Conservation (phyloP, 768 basidiomycete genomes). For the Pisolithus sp. region DNA sequence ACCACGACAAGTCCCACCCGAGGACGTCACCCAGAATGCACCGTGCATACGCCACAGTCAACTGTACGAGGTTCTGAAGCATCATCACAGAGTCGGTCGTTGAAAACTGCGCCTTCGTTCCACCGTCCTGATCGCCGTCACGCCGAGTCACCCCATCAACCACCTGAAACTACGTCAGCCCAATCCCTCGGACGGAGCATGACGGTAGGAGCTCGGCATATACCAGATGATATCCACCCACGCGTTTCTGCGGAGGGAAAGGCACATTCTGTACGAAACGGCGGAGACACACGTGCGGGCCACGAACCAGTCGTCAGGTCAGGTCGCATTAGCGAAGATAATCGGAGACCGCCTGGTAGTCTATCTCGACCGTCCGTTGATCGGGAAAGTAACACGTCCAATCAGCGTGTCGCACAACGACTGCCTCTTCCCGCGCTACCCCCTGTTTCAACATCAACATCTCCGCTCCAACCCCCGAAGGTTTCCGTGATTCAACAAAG, state of each 20-base stretch:
- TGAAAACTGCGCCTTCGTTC: conserved; percentile 58
- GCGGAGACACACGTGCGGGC: conserved; percentile 7
- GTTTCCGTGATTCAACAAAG: conserved; percentile 51
- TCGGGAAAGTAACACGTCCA: conserved; percentile 17
- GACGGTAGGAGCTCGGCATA: conserved; percentile 25
- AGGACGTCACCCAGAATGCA: conserved; percentile 10
- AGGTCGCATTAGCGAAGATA: conserved; percentile 23
- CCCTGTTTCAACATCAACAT: conserved; percentile 11
- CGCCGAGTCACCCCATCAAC: conserved; percentile 30
- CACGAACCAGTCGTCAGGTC: conserved; percentile 15
- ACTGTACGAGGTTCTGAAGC: conserved; percentile 14
- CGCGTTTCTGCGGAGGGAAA: conserved; percentile 1
- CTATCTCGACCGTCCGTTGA: conserved; percentile 19
- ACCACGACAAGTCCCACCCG: conserved; percentile 20
- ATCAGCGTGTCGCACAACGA: conserved; percentile 21
- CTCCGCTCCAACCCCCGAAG: conserved; percentile 22
- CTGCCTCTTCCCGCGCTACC: conserved; percentile 35
- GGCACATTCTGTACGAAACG: conserved; percentile 8
- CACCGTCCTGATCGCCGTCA: conserved; percentile 39
- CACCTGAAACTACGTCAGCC: conserved; percentile 23
- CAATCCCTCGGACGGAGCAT: conserved; percentile 31
- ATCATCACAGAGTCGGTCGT: conserved; percentile 17
- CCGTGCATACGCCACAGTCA: conserved; percentile 14
- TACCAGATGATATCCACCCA: background rate
- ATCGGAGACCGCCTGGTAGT: conserved; percentile 14